Conservation (phyloP, 768 basidiomycete species). For the Mycena leptocephala region DNA sequence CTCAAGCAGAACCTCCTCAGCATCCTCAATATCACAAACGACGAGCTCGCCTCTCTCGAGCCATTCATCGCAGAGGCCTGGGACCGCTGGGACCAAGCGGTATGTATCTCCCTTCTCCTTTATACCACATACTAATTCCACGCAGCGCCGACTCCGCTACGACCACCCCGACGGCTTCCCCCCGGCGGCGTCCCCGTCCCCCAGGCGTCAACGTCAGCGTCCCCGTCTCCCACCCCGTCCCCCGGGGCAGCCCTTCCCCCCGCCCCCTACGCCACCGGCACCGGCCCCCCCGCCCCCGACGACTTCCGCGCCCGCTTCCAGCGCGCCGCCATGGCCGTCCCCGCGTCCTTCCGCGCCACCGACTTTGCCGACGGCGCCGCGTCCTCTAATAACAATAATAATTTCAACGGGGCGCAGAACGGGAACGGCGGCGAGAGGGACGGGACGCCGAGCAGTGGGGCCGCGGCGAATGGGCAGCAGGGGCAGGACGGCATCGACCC, state of each 20-base stretch:
- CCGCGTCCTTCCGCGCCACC: slow-evolving; percentile 26
- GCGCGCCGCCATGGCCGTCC: slow-evolving; percentile 26
- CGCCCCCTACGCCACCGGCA: not conserved
- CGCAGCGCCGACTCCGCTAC: slow-evolving; percentile 34
- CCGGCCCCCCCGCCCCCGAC: slow-evolving; percentile 17
- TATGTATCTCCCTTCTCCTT: slow-evolving; percentile 50
- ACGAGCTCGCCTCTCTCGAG: slow-evolving; percentile 85
- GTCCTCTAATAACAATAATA: too few species aligned
- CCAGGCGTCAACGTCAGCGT: too few species aligned
- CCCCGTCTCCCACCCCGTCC: not conserved
- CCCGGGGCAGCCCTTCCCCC: slow-evolving; percentile 9
- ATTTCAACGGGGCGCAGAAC: too few species aligned
- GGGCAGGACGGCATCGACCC: slow-evolving; percentile 28
- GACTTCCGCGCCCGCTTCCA: slow-evolving; percentile 37
- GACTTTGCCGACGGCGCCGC: not conserved
- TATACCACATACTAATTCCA: not conserved
- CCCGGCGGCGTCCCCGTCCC: slow-evolving; percentile 3
- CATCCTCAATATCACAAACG: slow-evolving; percentile 81
- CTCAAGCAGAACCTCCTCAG: slow-evolving; percentile 85
- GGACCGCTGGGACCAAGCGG: slow-evolving; percentile 90
- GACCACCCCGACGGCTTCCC: slow-evolving; percentile 33
- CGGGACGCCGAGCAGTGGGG: not conserved
- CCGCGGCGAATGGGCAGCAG: too few species aligned
- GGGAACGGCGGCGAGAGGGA: not conserved
- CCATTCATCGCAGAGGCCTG: slow-evolving; percentile 88